A percentile compares a stretch with the other conserved stretches of the same genome.
These are phyloP conservation scores for Chloranthus sessilifolius DNA, from an alignment of 164 flowering plant genomes.

Conservation along the genomic window DNA sequence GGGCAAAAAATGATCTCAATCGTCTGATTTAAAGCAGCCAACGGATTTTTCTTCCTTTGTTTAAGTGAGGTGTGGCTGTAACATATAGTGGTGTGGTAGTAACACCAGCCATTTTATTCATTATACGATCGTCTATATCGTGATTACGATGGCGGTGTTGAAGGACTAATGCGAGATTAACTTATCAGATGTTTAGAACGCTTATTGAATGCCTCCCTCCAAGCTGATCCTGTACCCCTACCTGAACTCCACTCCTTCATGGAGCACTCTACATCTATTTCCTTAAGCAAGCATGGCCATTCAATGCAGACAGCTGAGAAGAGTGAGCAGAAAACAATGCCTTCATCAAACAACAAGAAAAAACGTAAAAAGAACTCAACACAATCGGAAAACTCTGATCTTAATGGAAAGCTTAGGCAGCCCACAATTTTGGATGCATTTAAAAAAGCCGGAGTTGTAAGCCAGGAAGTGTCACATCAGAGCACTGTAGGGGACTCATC, in stretches of 20 bases:
- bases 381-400: constrained; percentile 22
- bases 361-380: constrained; percentile 25
- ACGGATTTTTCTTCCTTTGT: too few species aligned
- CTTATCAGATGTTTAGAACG: constrained; percentile 61
- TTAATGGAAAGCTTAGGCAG: constrained; percentile 41
- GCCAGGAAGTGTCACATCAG: constrained; percentile 38
- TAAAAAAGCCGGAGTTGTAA: constrained; percentile 47
- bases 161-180: background rate
- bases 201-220: constrained; percentile 47
- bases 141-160: background rate
- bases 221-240: constrained; percentile 34
- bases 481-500: constrained; percentile 21
- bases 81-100: too few species aligned
- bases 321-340: constrained; percentile 26
- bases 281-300: constrained; percentile 15
- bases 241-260: constrained; percentile 48
- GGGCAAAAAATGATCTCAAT: too few species aligned
- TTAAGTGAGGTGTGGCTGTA: too few species aligned
- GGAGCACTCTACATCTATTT: constrained; percentile 27
- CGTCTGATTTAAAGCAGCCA: too few species aligned
- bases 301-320: constrained; percentile 28
- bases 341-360: constrained; percentile 26
- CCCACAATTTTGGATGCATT: constrained; percentile 59
- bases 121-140: too few species aligned
- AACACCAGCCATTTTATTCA: background rate